Evolutionary conservation across 106 monocot species (phyloP), one percentile per base, ranked within the genome.

Genomic region (Ottelia alismoides): DNA sequence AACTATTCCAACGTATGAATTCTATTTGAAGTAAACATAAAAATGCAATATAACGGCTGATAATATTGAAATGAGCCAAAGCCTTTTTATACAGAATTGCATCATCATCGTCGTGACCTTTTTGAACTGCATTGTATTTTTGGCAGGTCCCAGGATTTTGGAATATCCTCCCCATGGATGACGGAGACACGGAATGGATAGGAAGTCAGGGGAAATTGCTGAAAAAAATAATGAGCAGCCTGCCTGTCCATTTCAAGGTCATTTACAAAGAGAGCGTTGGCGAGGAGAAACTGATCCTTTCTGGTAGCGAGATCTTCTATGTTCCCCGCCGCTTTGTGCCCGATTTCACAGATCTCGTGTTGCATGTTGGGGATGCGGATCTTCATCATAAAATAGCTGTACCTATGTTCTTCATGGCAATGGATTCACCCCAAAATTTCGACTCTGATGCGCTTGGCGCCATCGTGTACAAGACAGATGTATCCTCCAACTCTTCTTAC

Each of bases 361-460:
- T 65, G 12, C 66, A 75, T 20, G 70, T 85, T 1, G 76, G 81
- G 1, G 70, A 92, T 49, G 43, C 73, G 2, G 74, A 78, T 20
- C 65, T 92, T 30, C 91, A 92, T 55, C 91, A 92, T 21, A 92
- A 78, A 28, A 57, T 81, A 16, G 91, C 91, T 0, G 76, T 92
- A 21, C 91, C 91, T 6, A 61, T 85, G 81, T 73, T 85, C 30
- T 57, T 91, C 60, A 60, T 81, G 58, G 67, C n/a, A n/a, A n/a
- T n/a, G n/a, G n/a, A n/a, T n/a, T n/a, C n/a, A n/a, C n/a, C n/a
- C n/a, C n/a, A n/a, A 30, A 85, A 81, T 76, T 81, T 78, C 11
- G 91, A 92, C 51, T 72, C 77, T 0, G 72, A 70, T 53, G 78
- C 78, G 45, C 59, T 92, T 2, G 64, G 69, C 2, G 56, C 28